These are phyloP conservation scores for Ogataea saltuana DNA, from an alignment of 805 yeast species.

Conservation along the genomic window DNA sequence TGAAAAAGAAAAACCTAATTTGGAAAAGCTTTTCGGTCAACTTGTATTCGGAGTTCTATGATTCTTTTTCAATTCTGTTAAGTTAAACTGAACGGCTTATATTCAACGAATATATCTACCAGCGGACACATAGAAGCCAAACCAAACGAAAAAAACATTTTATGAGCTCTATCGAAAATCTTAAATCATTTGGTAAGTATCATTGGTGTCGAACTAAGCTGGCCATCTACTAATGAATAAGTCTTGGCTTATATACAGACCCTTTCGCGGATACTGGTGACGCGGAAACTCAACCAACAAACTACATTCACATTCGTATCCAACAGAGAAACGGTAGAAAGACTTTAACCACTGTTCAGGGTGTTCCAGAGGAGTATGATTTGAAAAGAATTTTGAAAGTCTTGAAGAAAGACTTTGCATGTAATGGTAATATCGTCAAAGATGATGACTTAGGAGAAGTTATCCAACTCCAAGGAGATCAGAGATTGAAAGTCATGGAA, in stretches of 20 bases:
- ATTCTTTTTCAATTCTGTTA: no score
- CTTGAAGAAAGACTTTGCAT: constrained; percentile 96
- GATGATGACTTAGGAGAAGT: constrained; percentile 96
- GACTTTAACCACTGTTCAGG: constrained; percentile 97
- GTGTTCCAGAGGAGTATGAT: constrained; percentile 93
- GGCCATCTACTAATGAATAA: neutral
- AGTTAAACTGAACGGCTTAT: no score
- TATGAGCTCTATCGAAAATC: constrained; percentile 92
- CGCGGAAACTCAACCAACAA: constrained; percentile 94
- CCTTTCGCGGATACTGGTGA: constrained; percentile 99
- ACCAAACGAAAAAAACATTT: no score
- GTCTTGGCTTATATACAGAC: constrained; percentile 43
- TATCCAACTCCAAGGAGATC: constrained; percentile 98
- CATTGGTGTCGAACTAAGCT: neutral
- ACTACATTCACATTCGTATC: constrained; percentile 96
- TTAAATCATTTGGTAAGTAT: constrained; percentile 66
- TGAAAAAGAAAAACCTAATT: no score
- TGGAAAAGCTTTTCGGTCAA: no score
- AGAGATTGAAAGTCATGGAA: constrained; percentile 93
- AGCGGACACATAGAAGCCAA: no score
- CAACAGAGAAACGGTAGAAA: constrained; percentile 99
- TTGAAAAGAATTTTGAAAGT: constrained; percentile 90
- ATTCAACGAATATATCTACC: no score
- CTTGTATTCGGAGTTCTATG: no score
- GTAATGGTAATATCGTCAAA: constrained; percentile 97